Evolutionary conservation across 345 rosid genomes (phyloP), one percentile per base, ranked within the genome.

Genomic region (Microthlaspi erraticum): DNA sequence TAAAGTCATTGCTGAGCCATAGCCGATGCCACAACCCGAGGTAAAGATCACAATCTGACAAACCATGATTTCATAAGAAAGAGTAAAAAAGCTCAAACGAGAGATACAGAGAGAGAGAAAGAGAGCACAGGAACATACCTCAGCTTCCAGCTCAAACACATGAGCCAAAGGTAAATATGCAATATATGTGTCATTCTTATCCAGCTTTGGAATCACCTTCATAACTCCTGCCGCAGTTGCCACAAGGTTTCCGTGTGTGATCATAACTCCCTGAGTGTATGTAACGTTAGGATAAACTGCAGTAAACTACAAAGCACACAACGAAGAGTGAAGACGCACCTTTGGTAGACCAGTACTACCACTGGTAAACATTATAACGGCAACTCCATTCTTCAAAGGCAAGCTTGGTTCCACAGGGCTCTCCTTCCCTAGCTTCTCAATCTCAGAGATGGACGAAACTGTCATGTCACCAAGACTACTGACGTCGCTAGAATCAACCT

Each of bases 111-210:
- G 46, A 71, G 66, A 3, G 6, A n/a, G 13, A n/a, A n/a, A 61
- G 8, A 32, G 17, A 36, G 64, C n/a, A 17, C 14, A 19, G 20
- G 18, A 59, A 64, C 38, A 23, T 66, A 90, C 98, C 97, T 90
- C 98, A 74, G 96, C 96, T 62, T 84, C 97, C 67, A 93, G 83
- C 67, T 93, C 98, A 64, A 93, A 84, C 72, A 93, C 96, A 86
- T 93, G 98, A 74, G 97, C 97, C 56, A 93, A 81, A 54, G 98
- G 97, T 85, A 93, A 85, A 78, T 88, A 93, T 1, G 93, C 98
- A 75, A 93, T 57, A 51, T 81, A 93, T 19, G 74, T 80, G 64
- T 93, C 97, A 51, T 78, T 71, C 16, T 23, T 77, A 23, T 84
- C 77, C 23, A 87, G 58, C 41, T 83, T 77, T 37, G 96, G 97